These are phyloP conservation scores for Polyporus tsugae DNA, from an alignment of 1,284 basidiomycete genomes.

Conservation along the genomic window DNA sequence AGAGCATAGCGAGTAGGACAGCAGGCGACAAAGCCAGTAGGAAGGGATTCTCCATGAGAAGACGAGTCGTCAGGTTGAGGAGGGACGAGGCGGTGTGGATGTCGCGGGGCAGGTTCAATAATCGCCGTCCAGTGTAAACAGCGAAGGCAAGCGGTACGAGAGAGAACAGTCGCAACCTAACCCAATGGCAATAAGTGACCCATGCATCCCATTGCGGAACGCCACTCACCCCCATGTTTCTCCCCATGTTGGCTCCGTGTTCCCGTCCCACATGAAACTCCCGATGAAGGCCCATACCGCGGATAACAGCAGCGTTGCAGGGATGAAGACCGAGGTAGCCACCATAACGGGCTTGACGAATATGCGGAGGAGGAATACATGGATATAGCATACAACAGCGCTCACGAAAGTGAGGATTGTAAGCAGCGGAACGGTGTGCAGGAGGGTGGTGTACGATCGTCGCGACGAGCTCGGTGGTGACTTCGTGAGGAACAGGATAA, in stretches of 20 bases:
- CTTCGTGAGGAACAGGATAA: slow-evolving; percentile 65
- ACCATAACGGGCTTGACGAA: slow-evolving; percentile 87
- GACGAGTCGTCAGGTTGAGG: slow-evolving; percentile 81
- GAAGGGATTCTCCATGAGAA: slow-evolving; percentile 83
- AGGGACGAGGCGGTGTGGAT: slow-evolving; percentile 79
- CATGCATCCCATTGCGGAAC: not conserved
- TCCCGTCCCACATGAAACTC: slow-evolving; percentile 86
- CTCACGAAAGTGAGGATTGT: slow-evolving; percentile 81
- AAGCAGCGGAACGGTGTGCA: slow-evolving; percentile 87
- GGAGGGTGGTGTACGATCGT: slow-evolving; percentile 68
- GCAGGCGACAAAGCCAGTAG: slow-evolving; percentile 83
- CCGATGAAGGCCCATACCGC: slow-evolving; percentile 90
- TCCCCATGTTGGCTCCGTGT: slow-evolving; percentile 76
- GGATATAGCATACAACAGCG: slow-evolving; percentile 76
- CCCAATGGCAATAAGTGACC: slow-evolving; percentile 15
- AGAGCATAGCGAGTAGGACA: slow-evolving; percentile 76
- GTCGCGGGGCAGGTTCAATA: slow-evolving; percentile 72
- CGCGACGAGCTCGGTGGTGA: slow-evolving; percentile 50
- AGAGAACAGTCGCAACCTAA: slow-evolving; percentile 79
- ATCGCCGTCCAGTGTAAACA: slow-evolving; percentile 73
- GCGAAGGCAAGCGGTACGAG: slow-evolving; percentile 78
- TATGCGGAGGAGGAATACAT: slow-evolving; percentile 79
- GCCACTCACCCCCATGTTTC: slow-evolving; percentile 79
- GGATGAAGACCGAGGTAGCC: slow-evolving; percentile 81
- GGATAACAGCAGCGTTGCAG: slow-evolving; percentile 81